Base-by-base conservation (phyloP, 352 stramenopile species). In the Salisapilia sapeloensis region DNA sequence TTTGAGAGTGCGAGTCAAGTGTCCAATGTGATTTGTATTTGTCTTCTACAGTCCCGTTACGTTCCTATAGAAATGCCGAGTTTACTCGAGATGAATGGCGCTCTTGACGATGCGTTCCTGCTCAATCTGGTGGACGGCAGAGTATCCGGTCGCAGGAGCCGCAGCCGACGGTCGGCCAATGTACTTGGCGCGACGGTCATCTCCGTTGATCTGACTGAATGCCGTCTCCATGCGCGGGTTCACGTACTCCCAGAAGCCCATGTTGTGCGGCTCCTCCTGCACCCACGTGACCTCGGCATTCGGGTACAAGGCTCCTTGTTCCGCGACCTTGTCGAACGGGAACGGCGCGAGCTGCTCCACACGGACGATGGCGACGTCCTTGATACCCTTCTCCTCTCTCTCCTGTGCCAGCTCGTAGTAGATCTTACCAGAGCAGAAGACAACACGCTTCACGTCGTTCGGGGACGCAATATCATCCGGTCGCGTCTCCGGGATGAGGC, bases 321-420 rank as follows among this genome's bases (percentile, higher is more conserved):
- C 60, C 10, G 92, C 92, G 35, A 97, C 78, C 37, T 87, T 78
- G 53, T 98, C 93, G 54, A 97, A 98, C 35, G 94, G 82, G 61
- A 98, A 98, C 12, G 94, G 94, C 30, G 92, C 85, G 46, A 98
- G 92, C 58, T 98, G 93, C 63, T 98, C 94, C 18, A 98, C 58
- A 33, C 93, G 77, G 43, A 94, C 63, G 46, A 98, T 79, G 17
- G 77, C 80, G 31, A 94, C 61, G 36, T 93, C 53, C 36, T 80
- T 61, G 14, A 84, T 74, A 26, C 80, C 61, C 54, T 50, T 52
- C 38, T 87, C 85, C 38, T 94, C 72, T 29, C 92, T 67, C 50
- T 96, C 85, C 21, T 77, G 48, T 11, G 82, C 50, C 7, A 98
- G 60, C 44, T 98, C 92, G 62, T 98, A 98, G 59, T 98, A 98